Base-by-base conservation (phyloP, 2,329 filamentous ascomycete genomes). In the Elsinoe australis region DNA sequence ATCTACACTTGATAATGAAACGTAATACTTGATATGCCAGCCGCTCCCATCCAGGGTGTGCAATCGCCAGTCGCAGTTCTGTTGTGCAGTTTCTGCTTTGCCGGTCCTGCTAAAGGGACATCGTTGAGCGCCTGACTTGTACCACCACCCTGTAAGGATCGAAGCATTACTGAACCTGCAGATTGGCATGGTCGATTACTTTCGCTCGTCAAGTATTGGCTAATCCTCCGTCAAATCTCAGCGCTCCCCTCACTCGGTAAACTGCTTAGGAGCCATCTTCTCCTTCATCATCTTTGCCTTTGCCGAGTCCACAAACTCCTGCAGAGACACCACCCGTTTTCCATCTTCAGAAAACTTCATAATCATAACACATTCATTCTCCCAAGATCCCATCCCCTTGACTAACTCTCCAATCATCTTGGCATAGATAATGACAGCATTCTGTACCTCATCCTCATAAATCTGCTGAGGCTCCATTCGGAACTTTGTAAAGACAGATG, bases 261-360 rank as follows among this genome's bases (percentile, higher is more conserved):
- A 53, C 14, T 51, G 59, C 38, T 60, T 64, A 51, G 66, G 63
- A 34, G 59, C 53, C 50, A 70, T 61, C 56, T 68, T 67, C 56
- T 56, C 53, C 53, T 58, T 57, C 53, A 64, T 54, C 56, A 61
- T 58, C 48, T 58, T 57, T 38, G 61, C 61, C 52, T 61, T 64
- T 18, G 52, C 57, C 35, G 66, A 69, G 51, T 72, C 63, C 45
- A 71, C 65, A 56, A 71, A 71, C 60, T 73, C 60, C 39, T 52
- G 55, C 36, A 61, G 48, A 35, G 57, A 57, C 15, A 55, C 51
- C 14, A 64, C 54, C 32, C 51, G 54, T 18, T 36, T 47, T 32
- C 52, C 51, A 26, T 54, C 54, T 10, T 49, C 33, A 14, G 31
- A 50, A 21, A 57, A 49, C 22, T 38, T 38, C 32, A 55, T 45